phyloP scores from a whole-genome alignment of 345 rosid genomes.

The Erodium maritimum region DNA sequence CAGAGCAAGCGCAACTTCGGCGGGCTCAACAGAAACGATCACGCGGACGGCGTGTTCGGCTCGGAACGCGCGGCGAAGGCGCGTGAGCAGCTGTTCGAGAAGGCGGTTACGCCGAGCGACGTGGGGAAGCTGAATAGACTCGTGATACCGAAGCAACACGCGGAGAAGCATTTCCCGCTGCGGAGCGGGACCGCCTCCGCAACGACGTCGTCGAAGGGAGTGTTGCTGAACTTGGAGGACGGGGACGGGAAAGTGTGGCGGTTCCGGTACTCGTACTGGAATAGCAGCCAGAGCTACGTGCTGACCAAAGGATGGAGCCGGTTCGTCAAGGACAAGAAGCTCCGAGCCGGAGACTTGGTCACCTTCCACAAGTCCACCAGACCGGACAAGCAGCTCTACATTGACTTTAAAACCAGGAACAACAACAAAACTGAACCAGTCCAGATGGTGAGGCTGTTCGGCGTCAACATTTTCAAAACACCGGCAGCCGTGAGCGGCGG shows the following conservation, averaged over 20 bases:
- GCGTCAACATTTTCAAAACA: conserved; percentile 68
- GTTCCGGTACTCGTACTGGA: conserved; percentile 93
- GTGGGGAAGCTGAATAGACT: conserved; percentile 93
- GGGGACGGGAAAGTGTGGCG: conserved; percentile 73
- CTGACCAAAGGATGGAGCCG: conserved; percentile 98
- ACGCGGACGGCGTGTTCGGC: not conserved
- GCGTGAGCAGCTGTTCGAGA: conserved; percentile 70
- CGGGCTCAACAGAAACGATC: not conserved
- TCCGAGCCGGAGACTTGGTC: conserved; percentile 79
- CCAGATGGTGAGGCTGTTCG: conserved; percentile 63
- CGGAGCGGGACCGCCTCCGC: conserved; percentile 6
- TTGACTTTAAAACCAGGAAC: conserved; percentile 45
- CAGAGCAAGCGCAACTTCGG: conserved; percentile 23
- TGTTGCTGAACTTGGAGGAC: conserved; percentile 64
- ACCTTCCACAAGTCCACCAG: conserved; percentile 70
- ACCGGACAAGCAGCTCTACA: conserved; percentile 57
- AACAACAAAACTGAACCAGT: conserved; percentile 21
- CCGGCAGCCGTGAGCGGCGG: conserved; percentile 11
- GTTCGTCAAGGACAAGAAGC: conserved; percentile 74
- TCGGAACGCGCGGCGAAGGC: conserved; percentile 17
- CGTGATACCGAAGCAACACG: conserved; percentile 91
- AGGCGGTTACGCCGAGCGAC: conserved; percentile 83
- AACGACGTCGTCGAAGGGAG: conserved; percentile 30
- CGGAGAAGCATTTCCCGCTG: conserved; percentile 65
- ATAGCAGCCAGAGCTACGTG: no score